These are phyloP conservation scores for Hanseniaspora mollemarum DNA, from an alignment of 805 yeast genomes.

Conservation along the genomic window DNA sequence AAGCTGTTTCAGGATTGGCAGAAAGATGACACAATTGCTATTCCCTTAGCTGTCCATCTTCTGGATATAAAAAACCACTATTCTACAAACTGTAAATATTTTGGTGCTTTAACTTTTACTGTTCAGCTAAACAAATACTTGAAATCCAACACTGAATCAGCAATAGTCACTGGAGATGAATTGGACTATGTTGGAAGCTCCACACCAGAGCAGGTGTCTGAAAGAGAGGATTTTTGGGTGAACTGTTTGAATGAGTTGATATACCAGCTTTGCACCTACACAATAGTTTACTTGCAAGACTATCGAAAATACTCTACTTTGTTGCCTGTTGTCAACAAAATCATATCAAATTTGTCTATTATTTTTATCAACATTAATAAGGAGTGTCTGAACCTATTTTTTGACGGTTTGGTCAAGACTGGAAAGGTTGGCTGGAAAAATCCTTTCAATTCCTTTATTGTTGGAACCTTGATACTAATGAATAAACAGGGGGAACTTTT, in stretches of 20 bases:
- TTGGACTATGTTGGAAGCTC: too few species aligned
- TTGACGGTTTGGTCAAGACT: slow-evolving; percentile 14
- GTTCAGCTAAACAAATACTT: slow-evolving; percentile 24
- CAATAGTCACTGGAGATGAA: neutral
- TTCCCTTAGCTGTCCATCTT: slow-evolving; percentile 25
- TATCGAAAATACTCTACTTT: neutral
- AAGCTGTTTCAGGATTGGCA: slow-evolving; percentile 26
- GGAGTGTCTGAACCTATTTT: slow-evolving; percentile 10
- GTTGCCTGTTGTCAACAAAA: slow-evolving; percentile 22
- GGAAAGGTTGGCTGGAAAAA: slow-evolving; percentile 25
- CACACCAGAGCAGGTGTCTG: neutral
- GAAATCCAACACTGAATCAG: slow-evolving; percentile 1
- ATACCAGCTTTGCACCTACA: neutral
- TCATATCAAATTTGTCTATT: slow-evolving; percentile 30
- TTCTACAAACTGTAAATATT: slow-evolving; percentile 27
- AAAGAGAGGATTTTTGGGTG: neutral
- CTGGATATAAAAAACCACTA: slow-evolving; percentile 17
- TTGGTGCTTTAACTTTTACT: slow-evolving; percentile 30
- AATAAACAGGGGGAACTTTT: neutral
- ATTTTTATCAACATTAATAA: slow-evolving; percentile 26
- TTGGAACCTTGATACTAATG: neutral
- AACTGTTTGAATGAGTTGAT: neutral
- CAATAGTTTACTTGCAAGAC: neutral
- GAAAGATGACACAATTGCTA: slow-evolving; percentile 23
- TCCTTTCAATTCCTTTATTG: slow-evolving; percentile 27